Evolutionary conservation across 345 rosid genomes (phyloP).

Genomic region (Bretschneidera sinensis): DNA sequence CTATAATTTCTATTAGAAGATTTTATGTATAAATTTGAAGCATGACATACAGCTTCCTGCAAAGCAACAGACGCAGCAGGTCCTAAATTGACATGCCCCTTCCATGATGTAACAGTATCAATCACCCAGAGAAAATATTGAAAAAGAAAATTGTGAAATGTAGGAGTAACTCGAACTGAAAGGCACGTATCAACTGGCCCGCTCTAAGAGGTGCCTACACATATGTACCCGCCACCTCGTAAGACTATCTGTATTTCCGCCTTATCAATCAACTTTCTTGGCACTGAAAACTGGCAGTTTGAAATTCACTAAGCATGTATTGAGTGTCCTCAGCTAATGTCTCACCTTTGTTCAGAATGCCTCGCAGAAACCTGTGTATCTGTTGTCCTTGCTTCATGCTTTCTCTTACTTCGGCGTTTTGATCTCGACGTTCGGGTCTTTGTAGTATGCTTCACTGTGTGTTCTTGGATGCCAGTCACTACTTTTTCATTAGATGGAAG

Average conservation of each 20-base stretch:
- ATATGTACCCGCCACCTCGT: conserved; percentile 19
- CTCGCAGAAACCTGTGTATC: conserved; percentile 40
- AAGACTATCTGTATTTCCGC: conserved; percentile 13
- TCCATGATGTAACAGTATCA: conserved; percentile 16
- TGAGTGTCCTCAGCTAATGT: conserved; percentile 5
- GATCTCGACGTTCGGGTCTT: conserved; percentile 55
- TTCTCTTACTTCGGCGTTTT: conserved; percentile 68
- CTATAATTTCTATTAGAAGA: conserved; percentile 28
- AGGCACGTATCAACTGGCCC: conserved; percentile 16
- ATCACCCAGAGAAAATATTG: conserved; percentile 23
- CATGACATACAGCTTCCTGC: conserved; percentile 28
- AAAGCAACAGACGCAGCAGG: conserved; percentile 15
- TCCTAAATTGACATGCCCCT: conserved; percentile 15
- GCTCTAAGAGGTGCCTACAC: conserved; percentile 16
- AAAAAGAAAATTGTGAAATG: conserved; percentile 12
- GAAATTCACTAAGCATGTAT: conserved; percentile 16
- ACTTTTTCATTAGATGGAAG: conserved; percentile 46
- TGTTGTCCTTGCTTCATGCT: conserved; percentile 51
- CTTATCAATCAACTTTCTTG: conserved; percentile 9
- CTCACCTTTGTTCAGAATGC: conserved; percentile 48
- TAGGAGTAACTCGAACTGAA: conserved; percentile 16
- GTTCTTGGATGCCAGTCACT: conserved; percentile 34
- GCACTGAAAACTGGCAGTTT: conserved; percentile 13
- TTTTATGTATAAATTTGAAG: conserved; percentile 35
- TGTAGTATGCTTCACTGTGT: conserved; percentile 41